Percentiles rank a stretch among this genome's conserved stretches.
phyloP scores from a whole-genome alignment of 176 grass and related monocot species.

The Elymus sibiricus region DNA sequence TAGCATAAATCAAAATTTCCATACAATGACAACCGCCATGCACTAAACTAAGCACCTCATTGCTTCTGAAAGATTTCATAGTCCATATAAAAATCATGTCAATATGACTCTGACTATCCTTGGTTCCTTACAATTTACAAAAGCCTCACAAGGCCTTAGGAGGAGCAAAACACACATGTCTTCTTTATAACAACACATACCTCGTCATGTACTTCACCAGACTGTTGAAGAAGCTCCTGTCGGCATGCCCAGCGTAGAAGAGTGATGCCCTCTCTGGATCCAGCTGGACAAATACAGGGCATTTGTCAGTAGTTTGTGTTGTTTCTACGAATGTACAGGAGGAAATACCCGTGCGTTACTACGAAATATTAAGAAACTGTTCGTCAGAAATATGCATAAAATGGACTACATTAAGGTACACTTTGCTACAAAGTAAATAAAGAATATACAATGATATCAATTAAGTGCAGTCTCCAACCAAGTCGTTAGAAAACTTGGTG shows the following conservation, averaged over 20 bases:
- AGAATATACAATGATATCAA: too few species aligned
- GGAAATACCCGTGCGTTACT: too few species aligned
- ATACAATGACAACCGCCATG: background rate
- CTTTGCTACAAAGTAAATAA: too few species aligned
- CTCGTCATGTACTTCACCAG: conserved; percentile 80
- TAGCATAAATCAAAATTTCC: background rate
- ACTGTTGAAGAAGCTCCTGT: conserved; percentile 74
- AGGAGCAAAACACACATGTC: background rate
- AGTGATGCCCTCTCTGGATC: conserved; percentile 49
- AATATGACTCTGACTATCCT: background rate
- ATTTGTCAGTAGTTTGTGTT: too few species aligned
- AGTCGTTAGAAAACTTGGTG: too few species aligned
- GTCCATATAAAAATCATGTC: background rate
- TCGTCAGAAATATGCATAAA: too few species aligned
- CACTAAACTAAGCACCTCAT: background rate
- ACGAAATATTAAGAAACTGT: too few species aligned
- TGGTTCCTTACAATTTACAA: background rate
- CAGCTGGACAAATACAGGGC: conserved; percentile 21
- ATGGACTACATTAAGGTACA: too few species aligned
- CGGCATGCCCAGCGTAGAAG: conserved; percentile 76
- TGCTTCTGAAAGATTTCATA: background rate
- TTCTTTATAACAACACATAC: conserved; percentile 27
- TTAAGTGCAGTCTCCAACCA: too few species aligned
- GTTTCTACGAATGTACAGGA: too few species aligned
- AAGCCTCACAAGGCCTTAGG: background rate